Evolutionary conservation across 352 stramenopile species (phyloP), one percentile per base, ranked within the genome.

Genomic region (Plasmopara muralis): DNA sequence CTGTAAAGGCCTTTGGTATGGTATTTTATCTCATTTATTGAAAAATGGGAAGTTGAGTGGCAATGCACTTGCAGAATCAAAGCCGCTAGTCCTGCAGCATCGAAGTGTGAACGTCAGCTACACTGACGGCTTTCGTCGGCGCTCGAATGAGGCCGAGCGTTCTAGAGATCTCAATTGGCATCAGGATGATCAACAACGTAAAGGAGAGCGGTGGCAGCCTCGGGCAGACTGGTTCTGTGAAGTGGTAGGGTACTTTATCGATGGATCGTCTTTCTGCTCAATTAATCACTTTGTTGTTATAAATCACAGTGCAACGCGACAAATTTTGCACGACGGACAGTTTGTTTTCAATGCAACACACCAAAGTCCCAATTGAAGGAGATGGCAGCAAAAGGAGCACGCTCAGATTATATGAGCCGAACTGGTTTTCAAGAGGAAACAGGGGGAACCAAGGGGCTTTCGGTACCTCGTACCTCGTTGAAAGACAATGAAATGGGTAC

Each of bases 171-270:
- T 2, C 30, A 59, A 25, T 44, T 50, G 43, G 51, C 5, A 28
- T 6, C 13, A 47, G 9, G 20, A 51, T 25, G 57, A 56, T 28
- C 60, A 61, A 15, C 60, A 61, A 15, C 55, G 35, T 1, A 41
- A 56, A 9, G 59, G 57, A 40, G 53, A 66, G 16, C 38, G 44
- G 15, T 66, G 62, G 37, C 51, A 63, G 29, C 59, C 59, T 39
- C 78, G 68, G 34, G 44, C 70, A 29, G 83, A 90, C 46, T 91
- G 83, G 83, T 64, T 90, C 41, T 92, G 81, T 38, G 62, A 74
- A 5, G 62, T 87, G 52, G 83, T 89, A 37, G 4, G 50, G 52
- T 47, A 9, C 50, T 9, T 16, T 42, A 29, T 25, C 20, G 20
- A 25, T 25, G 20, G 20, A 3, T 25, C 20, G 1, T 1, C 3